Base-by-base conservation (phyloP, 1,284 basidiomycete genomes). In the Peniophora sp. region DNA sequence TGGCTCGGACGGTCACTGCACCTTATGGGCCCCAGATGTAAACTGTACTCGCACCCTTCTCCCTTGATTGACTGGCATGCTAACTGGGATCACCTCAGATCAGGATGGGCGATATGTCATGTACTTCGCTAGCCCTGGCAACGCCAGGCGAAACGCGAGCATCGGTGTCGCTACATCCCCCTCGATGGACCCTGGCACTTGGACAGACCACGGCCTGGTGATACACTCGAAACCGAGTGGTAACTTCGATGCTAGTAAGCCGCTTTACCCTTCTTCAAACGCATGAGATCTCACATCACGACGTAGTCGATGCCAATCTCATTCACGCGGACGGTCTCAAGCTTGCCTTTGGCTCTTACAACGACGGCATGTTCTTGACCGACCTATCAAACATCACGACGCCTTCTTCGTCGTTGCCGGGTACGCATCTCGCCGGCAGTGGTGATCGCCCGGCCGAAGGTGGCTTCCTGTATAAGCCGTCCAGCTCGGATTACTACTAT, bases 161-260 rank as follows among this genome's bases (percentile, higher is more conserved):
- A 69, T 69, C 48, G 66, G 66, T 0, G 58, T 67, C 11, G 66
- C 66, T 3, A 68, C 64, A 1, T 65, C 63, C 45, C 51, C 55
- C 11, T 61, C 65, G 18, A 64, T 68, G 63, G 62, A 65, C 36
- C 58, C 64, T 14, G 67, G 66, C n/a, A 64, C 63, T 0, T 69
- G 67, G 67, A 64, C 63, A 2, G 67, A 69, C 47, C 61, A 64
- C 24, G 67, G 66, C 14, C 55, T 58, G 11, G 66, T 69, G 1
- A 62, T 67, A 45, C 54, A 56, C 17, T 65, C 65, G 2, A 55
- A 50, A 2, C 51, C 56, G 2, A 63, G 65, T 24, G 58, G 61
- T 49, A 51, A 53, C 17, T 68, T 61, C 60, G 68, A 68, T 42
- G 62, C 66, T 11, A 68, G 37, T 41, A 41, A 32, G 27, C 27